A percentile compares a stretch with the other conserved stretches of the same genome.
phyloP scores from a whole-genome alignment of 2,329 filamentous ascomycete species.

The Phoma herbarum region DNA sequence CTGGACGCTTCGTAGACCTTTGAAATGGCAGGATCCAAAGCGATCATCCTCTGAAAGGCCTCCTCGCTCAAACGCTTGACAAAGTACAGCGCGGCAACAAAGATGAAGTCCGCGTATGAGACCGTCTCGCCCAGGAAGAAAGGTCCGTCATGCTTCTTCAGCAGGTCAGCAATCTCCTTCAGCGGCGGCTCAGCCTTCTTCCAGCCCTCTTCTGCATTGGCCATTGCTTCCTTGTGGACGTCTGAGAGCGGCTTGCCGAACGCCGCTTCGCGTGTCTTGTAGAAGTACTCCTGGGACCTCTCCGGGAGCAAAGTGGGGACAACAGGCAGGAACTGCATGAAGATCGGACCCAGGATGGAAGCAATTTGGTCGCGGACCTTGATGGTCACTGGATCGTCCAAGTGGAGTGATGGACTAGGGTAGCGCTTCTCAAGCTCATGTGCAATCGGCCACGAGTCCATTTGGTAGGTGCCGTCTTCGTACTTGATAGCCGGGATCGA shows the following conservation, averaged over 20 bases:
- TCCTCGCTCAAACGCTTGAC: constrained; percentile 49
- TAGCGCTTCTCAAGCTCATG: constrained; percentile 65
- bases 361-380: constrained; percentile 56
- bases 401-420: constrained; percentile 65
- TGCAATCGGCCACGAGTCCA: constrained; percentile 71
- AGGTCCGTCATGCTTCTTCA: constrained; percentile 66
- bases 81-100: constrained; percentile 61
- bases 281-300: constrained; percentile 64
- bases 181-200: constrained; percentile 52
- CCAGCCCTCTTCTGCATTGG: constrained; percentile 62
- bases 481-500: constrained; percentile 66
- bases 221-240: constrained; percentile 53
- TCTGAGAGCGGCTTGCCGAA: constrained; percentile 65
- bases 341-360: constrained; percentile 31
- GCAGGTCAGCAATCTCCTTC: constrained; percentile 52
- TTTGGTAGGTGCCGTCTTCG: constrained; percentile 66
- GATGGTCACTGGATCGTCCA: constrained; percentile 62
- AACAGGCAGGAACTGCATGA: constrained; percentile 48
- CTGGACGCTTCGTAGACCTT: constrained; percentile 52
- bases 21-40: constrained; percentile 50
- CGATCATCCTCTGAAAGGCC: constrained; percentile 52
- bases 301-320: constrained; percentile 65
- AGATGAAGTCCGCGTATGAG: constrained; percentile 60
- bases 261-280: constrained; percentile 58
- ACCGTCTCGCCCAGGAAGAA: constrained; percentile 67